These are phyloP conservation scores for Lotmaria passim DNA, from an alignment of 208 protist genomes.

Conservation along the genomic window DNA sequence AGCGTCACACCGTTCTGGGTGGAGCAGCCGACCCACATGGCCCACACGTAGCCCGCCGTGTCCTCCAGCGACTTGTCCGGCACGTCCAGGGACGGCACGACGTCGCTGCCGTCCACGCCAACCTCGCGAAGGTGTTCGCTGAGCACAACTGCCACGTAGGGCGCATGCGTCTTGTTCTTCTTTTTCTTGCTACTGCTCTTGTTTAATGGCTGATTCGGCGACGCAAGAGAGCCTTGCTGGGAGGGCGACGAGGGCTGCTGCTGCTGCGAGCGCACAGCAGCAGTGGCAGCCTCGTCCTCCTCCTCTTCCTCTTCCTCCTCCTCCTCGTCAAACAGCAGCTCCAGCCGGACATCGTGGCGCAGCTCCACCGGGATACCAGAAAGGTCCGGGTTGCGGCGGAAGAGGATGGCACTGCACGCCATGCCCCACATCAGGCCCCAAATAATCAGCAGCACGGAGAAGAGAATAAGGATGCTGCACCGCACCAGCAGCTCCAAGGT, in stretches of 20 bases:
- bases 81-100: constrained; percentile 55
- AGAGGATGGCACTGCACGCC: constrained; percentile 14
- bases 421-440: constrained; percentile 37
- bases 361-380: constrained; percentile 64
- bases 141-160: constrained; percentile 65
- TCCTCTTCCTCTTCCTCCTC: constrained; percentile 8
- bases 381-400: constrained; percentile 24
- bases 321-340: constrained; percentile 44
- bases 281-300: no score
- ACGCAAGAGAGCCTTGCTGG: not conserved
- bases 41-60: constrained; percentile 64
- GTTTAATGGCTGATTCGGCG: not conserved
- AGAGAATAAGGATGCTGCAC: constrained; percentile 65
- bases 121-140: constrained; percentile 55
- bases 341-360: constrained; percentile 45
- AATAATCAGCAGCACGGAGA: constrained; percentile 45
- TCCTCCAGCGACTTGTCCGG: constrained; percentile 62
- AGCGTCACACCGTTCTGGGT: constrained; percentile 83
- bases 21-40: constrained; percentile 55
- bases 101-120: constrained; percentile 53
- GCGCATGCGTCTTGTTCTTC: constrained; percentile 36
- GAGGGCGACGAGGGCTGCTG: no score
- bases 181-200: constrained; percentile 14
- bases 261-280: no score
- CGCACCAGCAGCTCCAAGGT: constrained; percentile 33